Base-by-base conservation (phyloP, 495 filamentous ascomycete species). In the Xylaria grammica region DNA sequence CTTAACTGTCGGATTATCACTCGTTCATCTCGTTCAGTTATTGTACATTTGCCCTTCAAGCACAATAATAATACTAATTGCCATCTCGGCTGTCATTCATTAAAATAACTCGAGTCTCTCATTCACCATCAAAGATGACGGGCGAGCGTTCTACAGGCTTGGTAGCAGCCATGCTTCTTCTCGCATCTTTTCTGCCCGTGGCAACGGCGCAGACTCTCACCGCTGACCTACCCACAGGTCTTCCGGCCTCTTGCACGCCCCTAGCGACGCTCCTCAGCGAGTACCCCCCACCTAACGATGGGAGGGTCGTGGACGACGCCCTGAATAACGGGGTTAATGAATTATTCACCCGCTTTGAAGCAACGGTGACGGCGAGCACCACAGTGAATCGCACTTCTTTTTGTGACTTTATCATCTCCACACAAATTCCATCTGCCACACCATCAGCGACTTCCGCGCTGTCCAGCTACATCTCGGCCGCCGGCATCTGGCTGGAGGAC, bases 381-480 rank as follows among this genome's bases (percentile, higher is more conserved):
- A n/a, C 19, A 19, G 6, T 22, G 13, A 9, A 46, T 46, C 1
- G 8, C 1, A 46, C 42, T 3, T 20, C 42, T 46, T 4, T 46
- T 2, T 46, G 42, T n/a, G 19, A 46, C 42, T 46, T 20, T 8
- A 22, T 46, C n/a, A 46, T 46, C n/a, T 46, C 42, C 15, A 46
- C 42, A 19, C 42, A 46, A 9, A 46, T 46, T n/a, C 42, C 42
- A 9, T 46, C 42, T 6, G 42, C 42, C 3, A 46, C 42, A n/a
- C 42, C 42, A 20, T 46, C 42, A 8, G 42, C n/a, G 42, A 46
- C 42, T 22, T 46, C 42, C 2, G 15, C 42, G 42, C n/a, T 46
- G 42, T 46, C 42, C 42, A 46, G 42, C 19, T 46, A 46, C n/a
- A 19, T 46, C 42, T 46, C 42, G n/a, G 42, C 42, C 17, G 42